phyloP scores from a whole-genome alignment of 2,329 filamentous ascomycete genomes.

The Chlorencoelia australis region DNA sequence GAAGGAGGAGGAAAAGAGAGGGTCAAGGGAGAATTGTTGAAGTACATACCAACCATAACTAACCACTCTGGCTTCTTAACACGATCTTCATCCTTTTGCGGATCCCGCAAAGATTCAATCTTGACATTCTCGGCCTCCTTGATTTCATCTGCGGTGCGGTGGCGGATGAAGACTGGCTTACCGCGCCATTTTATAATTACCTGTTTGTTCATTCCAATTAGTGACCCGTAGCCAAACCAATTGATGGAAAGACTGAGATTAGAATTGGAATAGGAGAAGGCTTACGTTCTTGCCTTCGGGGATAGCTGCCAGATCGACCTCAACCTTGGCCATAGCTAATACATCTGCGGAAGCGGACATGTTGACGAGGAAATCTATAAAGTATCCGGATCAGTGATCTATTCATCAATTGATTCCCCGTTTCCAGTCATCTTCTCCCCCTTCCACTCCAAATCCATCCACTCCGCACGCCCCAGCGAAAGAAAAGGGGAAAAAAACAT shows the following conservation, averaged over 20 bases:
- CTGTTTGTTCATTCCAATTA: constrained; percentile 32
- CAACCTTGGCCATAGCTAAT: constrained; percentile 98
- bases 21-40: neutral
- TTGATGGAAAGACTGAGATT: neutral
- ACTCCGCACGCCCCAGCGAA: constrained; percentile 3
- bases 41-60: constrained; percentile 83
- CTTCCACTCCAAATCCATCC: constrained; percentile 1
- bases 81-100: constrained; percentile 81
- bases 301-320: constrained; percentile 85
- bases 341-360: constrained; percentile 99
- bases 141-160: constrained; percentile 90
- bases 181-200: constrained; percentile 99
- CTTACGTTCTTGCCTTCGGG: constrained; percentile 98
- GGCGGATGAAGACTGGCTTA: constrained; percentile 99
- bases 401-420: constrained; percentile 7
- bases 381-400: constrained; percentile 13
- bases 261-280: constrained; percentile 17
- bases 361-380: constrained; percentile 94
- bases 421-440: neutral
- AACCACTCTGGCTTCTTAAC: constrained; percentile 99
- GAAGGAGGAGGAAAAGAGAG: neutral
- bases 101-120: constrained; percentile 76
- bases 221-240: neutral
- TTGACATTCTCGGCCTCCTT: constrained; percentile 86
- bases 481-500: constrained; percentile 32